phyloP scores from a whole-genome alignment of 2,329 filamentous ascomycete species.

The Stemphylium beticola region DNA sequence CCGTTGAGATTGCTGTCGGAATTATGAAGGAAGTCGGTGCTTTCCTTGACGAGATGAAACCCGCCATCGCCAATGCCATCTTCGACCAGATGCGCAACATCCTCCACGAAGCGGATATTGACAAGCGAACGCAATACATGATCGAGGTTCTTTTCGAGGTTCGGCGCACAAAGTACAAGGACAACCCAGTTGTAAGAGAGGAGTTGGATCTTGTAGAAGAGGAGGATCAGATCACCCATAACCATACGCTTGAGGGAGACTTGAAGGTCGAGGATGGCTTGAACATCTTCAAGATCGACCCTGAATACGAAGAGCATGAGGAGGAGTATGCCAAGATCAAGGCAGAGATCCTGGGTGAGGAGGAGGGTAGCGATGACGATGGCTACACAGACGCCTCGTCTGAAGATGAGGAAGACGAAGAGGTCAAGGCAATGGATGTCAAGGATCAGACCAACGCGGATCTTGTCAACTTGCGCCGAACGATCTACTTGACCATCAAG shows the following conservation, averaged over 20 bases:
- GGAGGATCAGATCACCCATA: slow-evolving; percentile 96
- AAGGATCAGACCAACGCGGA: slow-evolving; percentile 98
- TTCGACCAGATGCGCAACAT: slow-evolving; percentile 97
- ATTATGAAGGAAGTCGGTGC: slow-evolving; percentile 92
- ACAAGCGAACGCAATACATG: slow-evolving; percentile 99
- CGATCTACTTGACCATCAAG: slow-evolving; percentile 98
- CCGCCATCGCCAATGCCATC: slow-evolving; percentile 82
- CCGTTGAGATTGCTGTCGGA: slow-evolving; percentile 95
- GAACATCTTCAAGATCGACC: slow-evolving; percentile 95
- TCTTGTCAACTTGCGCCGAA: slow-evolving; percentile 88
- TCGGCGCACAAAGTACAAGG: slow-evolving; percentile 94
- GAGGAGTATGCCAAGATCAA: slow-evolving; percentile 88
- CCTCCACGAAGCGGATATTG: slow-evolving; percentile 93
- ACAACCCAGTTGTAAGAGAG: slow-evolving; percentile 87
- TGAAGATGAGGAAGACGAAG: slow-evolving; percentile 75
- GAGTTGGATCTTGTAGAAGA: slow-evolving; percentile 96
- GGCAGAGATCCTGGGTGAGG: slow-evolving; percentile 89
- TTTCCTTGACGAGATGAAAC: slow-evolving; percentile 94
- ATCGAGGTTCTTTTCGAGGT: slow-evolving; percentile 98
- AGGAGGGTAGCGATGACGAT: slow-evolving; percentile 70
- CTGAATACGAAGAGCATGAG: slow-evolving; percentile 89
- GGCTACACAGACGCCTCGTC: slow-evolving; percentile 70
- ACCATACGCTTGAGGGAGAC: slow-evolving; percentile 75
- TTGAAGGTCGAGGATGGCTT: slow-evolving; percentile 82
- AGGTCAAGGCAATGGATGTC: slow-evolving; percentile 88